Evolutionary conservation across 2,329 filamentous ascomycete species (phyloP), one percentile per base, ranked within the genome.

Genomic region (Penicillium sp.): DNA sequence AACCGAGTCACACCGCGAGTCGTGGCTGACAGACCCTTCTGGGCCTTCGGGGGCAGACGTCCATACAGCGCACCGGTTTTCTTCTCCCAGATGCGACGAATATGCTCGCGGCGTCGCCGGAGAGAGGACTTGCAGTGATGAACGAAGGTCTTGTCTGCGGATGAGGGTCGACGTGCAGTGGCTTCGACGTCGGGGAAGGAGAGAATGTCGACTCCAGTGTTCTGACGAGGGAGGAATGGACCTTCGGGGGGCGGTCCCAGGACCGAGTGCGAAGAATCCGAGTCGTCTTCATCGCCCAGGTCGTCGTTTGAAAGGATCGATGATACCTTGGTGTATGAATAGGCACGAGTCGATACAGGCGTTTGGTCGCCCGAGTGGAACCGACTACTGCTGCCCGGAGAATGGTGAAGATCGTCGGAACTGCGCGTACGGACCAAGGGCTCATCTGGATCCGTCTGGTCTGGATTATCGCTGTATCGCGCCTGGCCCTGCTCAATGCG

Each of bases 171-270:
- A 5, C 63, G 60, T 25, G 68, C 68, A 4, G 70, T 64, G 15
- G 72, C 60, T 48, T 76, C 75, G 1, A 78, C 73, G 41, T 72
- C 71, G 7, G 74, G 66, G 71, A 91, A 90, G 1, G 83, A 85
- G 55, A 87, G 81, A 15, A 90, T 88, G 62, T 87, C 80, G 47
- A 84, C 82, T 3, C 77, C 76, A 10, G 78, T 75, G 59, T 72
- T 77, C 50, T 78, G 73, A 51, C 76, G 66, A 34, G 70, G 64
- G 50, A 78, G 66, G 69, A 81, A 71, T 31, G 71, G 74, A 3
- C 70, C 72, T 7, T 59, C 63, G 0, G 75, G 75, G 6, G 75
- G 75, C 1, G 67, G 66, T 0, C 68, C 74, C 25, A 76, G 71
- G 1, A 70, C 41, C 1, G 69, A 64, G 1, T 69, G 59, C 4